Base-by-base conservation (phyloP, 2,329 filamentous ascomycete species). In the Exophiala sp. region DNA sequence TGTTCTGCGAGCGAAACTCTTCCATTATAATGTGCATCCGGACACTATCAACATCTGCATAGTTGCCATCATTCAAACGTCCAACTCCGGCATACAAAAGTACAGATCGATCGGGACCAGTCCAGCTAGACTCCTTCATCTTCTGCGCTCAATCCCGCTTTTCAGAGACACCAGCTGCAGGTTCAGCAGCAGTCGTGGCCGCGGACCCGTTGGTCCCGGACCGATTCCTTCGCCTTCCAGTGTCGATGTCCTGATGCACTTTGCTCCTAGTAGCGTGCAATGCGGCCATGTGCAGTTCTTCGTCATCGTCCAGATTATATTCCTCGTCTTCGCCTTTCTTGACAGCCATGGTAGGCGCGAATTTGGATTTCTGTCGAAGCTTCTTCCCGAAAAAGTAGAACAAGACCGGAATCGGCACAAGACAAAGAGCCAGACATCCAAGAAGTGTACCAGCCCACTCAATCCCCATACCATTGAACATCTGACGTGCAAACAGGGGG, bases 401-500 rank as follows among this genome's bases (percentile, higher is more conserved):
- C 3, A 58, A 49, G 10, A 70, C 46, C 0, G 68, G 68, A 38
- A 70, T 68, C 4, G 68, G 68, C 21, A 68, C 62, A 16, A 68
- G 55, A n/a, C 63, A 44, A 2, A 60, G 56, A 1, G 67, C 60
- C 3, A 70, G 43, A 44, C 66, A 67, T 11, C 67, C 68, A 6
- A 70, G 63, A 2, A 70, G 55, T 9, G 65, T 68, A 8, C 60
- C 55, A 1, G 67, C 66, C 63, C 64, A 70, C 32, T 68, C 58
- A 6, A 77, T 70, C 6, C 75, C 74, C 63, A 77, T 72, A 21
- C 70, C 70, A 6, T 77, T 52, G 56, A 77, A 77, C 76, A 79
- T 78, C 56, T 78, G 74, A 0, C 70, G 73, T 0, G 75, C 73
- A 58, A 79, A 79, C 0, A 79, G 69, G 0, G 77, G 77, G 44